Conservation (phyloP, 139 green algal genomes). For the Zygnema cylindricum region DNA sequence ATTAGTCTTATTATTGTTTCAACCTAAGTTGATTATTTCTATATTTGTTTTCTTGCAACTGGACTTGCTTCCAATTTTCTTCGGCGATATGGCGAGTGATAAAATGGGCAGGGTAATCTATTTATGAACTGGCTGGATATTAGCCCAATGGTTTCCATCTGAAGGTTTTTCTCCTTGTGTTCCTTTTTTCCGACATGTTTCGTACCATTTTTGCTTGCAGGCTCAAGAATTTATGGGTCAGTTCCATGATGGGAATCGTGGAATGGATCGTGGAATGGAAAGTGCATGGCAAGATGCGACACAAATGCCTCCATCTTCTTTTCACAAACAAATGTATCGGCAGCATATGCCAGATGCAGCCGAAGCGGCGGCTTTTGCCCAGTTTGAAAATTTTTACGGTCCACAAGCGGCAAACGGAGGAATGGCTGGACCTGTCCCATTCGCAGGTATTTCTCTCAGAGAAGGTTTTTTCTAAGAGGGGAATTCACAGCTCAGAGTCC, state of each 20-base stretch:
- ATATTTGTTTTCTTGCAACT: no score
- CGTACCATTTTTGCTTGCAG: not conserved
- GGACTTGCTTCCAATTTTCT: no score
- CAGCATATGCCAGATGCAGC: slow-evolving; percentile 6
- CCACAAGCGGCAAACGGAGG: not conserved
- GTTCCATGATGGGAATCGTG: not conserved
- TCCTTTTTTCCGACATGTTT: not conserved
- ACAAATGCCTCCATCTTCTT: not conserved
- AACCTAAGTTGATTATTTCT: no score
- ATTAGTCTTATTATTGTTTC: no score
- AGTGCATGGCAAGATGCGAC: slow-evolving; percentile 33
- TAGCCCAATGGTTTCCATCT: not conserved
- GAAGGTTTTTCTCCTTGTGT: not conserved
- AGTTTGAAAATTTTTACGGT: slow-evolving; percentile 55
- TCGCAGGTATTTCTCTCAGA: no score
- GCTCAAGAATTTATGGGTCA: slow-evolving; percentile 36
- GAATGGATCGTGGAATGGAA: not conserved
- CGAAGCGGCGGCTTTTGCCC: slow-evolving; percentile 35
- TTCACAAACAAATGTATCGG: not conserved
- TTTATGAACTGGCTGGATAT: no score
- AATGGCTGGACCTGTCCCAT: no score
- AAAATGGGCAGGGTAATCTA: no score
- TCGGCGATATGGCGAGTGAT: no score
- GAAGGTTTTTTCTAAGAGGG: no score
- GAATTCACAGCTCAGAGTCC: no score